phyloP scores from a whole-genome alignment of 2,329 filamentous ascomycete species.

The Rhynchosporium agropyri region DNA sequence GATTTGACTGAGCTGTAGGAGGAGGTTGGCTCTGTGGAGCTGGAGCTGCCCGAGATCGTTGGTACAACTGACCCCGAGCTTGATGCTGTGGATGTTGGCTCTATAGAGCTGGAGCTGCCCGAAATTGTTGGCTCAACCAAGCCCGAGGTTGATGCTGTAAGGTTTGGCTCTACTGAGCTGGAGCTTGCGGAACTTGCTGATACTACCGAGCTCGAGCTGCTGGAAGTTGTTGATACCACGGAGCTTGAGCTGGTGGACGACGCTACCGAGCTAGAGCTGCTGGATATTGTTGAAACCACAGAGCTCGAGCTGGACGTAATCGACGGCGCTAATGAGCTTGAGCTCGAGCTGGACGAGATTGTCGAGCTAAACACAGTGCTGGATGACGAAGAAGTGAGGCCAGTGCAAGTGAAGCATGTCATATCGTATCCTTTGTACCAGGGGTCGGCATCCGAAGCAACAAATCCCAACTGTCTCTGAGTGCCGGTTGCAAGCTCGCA shows the following conservation, averaged over 20 bases:
- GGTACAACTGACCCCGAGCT: neutral
- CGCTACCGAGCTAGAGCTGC: neutral
- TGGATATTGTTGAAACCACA: neutral
- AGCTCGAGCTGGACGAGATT: slow-evolving; percentile 3
- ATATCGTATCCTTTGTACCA: slow-evolving; percentile 10
- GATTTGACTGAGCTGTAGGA: neutral
- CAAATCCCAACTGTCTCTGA: neutral
- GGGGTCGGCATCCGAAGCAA: neutral
- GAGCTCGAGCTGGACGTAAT: neutral
- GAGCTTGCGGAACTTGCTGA: neutral
- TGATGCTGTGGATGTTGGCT: too few species aligned
- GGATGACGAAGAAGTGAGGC: neutral
- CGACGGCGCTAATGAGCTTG: neutral
- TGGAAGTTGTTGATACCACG: neutral
- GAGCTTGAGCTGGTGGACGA: neutral
- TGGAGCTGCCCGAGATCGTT: neutral
- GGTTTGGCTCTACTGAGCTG: neutral
- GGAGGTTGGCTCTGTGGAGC: neutral
- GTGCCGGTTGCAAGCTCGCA: slow-evolving; percentile 6
- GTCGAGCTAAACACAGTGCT: slow-evolving; percentile 2
- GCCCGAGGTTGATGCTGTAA: neutral
- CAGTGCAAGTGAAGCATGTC: neutral
- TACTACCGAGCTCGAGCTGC: neutral
- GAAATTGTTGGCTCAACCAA: too few species aligned
- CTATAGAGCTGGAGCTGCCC: too few species aligned